Evolutionary conservation across 805 yeast species (phyloP).

Genomic region (Isabelozyma rhagii): DNA sequence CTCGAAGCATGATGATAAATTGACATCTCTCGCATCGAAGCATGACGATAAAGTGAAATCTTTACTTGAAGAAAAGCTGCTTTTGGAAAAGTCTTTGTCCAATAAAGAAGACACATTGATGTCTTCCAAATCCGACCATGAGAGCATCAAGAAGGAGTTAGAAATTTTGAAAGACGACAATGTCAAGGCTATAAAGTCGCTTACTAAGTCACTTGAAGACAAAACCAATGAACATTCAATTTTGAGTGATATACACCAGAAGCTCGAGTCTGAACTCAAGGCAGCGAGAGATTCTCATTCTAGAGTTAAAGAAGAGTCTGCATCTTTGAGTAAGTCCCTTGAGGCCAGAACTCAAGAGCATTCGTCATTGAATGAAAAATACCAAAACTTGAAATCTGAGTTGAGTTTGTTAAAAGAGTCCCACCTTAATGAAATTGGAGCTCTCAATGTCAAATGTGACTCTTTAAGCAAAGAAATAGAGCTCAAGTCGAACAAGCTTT

Average conservation of each 20-base stretch:
- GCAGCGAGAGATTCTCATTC: neutral
- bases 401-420: neutral
- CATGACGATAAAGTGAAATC: neutral
- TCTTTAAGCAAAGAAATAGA: constrained; percentile 1
- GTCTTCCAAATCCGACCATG: neutral
- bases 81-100: neutral
- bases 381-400: neutral
- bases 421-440: neutral
- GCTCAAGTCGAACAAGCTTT: neutral
- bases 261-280: neutral
- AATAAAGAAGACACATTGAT: neutral
- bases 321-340: constrained; percentile 1
- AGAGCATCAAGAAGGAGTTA: neutral
- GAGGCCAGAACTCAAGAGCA: neutral
- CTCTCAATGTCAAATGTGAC: neutral
- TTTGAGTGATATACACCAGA: neutral
- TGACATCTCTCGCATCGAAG: too few species aligned
- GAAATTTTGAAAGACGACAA: neutral
- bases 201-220: constrained; percentile 1
- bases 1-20: neutral
- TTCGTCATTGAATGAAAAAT: neutral
- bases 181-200: neutral
- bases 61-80: neutral
- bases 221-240: neutral
- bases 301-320: neutral